A percentile compares a stretch with the other conserved stretches of the same genome.
Evolutionary conservation across 805 yeast species (phyloP).

Genomic region (Cyberlindnera suaveolens): DNA sequence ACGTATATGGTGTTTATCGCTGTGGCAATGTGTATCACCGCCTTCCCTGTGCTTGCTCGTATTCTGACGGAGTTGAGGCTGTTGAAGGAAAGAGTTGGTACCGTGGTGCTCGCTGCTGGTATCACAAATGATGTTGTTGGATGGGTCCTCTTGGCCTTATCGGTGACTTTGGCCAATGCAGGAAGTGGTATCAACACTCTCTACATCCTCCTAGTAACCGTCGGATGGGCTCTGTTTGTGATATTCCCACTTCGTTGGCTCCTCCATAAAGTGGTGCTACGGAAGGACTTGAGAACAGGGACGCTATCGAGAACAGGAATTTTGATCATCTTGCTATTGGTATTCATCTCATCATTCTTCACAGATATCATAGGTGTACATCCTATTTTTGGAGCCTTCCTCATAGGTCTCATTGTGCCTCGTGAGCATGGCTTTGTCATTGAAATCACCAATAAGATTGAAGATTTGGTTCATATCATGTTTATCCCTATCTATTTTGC

Average conservation of each 20-base stretch:
- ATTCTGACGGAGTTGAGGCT: conserved; percentile 68
- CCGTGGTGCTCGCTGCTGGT: conserved; percentile 75
- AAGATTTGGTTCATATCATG: conserved; percentile 66
- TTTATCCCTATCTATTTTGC: conserved; percentile 78
- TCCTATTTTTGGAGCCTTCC: conserved; percentile 80
- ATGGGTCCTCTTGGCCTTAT: conserved; percentile 73
- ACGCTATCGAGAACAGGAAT: conserved; percentile 59
- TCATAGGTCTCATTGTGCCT: conserved; percentile 71
- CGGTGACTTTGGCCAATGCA: conserved; percentile 72
- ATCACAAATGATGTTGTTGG: conserved; percentile 75
- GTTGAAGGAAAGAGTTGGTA: conserved; percentile 66
- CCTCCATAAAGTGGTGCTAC: conserved; percentile 39
- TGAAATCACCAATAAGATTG: conserved; percentile 65
- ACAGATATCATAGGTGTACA: conserved; percentile 84
- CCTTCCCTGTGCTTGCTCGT: conserved; percentile 79
- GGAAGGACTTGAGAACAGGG: conserved; percentile 49
- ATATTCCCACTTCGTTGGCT: conserved; percentile 49
- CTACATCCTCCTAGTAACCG: conserved; percentile 57
- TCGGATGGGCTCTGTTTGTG: conserved; percentile 64
- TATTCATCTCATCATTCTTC: conserved; percentile 64
- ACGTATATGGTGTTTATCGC: conserved; percentile 78
- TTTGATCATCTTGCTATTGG: conserved; percentile 46
- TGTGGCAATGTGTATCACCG: conserved; percentile 79
- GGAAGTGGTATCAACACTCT: conserved; percentile 62
- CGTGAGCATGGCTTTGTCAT: conserved; percentile 70